Evolutionary conservation across 345 rosid genomes (phyloP).

Genomic region (Dipteronia dyeriana): DNA sequence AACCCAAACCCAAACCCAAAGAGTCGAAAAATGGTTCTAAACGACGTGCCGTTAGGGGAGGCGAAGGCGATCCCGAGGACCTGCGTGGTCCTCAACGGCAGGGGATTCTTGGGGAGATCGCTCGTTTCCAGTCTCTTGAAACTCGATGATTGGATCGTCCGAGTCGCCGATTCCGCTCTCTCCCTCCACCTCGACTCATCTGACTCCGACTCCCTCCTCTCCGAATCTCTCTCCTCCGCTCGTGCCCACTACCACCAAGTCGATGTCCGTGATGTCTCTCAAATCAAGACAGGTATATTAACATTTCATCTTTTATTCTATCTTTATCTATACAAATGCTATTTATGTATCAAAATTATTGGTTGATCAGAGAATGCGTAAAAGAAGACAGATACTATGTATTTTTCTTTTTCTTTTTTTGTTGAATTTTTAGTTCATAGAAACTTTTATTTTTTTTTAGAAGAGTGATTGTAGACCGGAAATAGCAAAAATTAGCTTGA

Average conservation of each 20-base stretch:
- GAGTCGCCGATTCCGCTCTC: slow-evolving; percentile 71
- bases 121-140: slow-evolving; percentile 66
- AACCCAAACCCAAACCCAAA: too few relatives aligned
- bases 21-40: slow-evolving; percentile 21
- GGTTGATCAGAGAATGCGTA: too few relatives aligned
- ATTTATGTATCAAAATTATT: neutral
- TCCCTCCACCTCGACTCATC: slow-evolving; percentile 49
- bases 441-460: too few relatives aligned
- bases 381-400: too few relatives aligned
- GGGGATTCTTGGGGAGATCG: slow-evolving; percentile 78
- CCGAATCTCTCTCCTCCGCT: slow-evolving; percentile 61
- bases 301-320: too few relatives aligned
- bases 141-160: slow-evolving; percentile 74
- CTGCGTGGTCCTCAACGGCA: slow-evolving; percentile 85
- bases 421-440: too few relatives aligned
- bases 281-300: slow-evolving; percentile 50
- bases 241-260: slow-evolving; percentile 66
- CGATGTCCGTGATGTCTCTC: slow-evolving; percentile 65
- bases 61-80: slow-evolving; percentile 39
- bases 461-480: neutral
- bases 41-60: slow-evolving; percentile 39
- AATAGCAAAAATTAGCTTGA: neutral
- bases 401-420: too few relatives aligned
- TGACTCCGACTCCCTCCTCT: slow-evolving; percentile 55
- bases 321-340: neutral